A percentile compares a stretch with the other conserved stretches of the same genome.
Conservation (phyloP, 2,329 filamentous ascomycete genomes). For the Alternaria arborescens region DNA sequence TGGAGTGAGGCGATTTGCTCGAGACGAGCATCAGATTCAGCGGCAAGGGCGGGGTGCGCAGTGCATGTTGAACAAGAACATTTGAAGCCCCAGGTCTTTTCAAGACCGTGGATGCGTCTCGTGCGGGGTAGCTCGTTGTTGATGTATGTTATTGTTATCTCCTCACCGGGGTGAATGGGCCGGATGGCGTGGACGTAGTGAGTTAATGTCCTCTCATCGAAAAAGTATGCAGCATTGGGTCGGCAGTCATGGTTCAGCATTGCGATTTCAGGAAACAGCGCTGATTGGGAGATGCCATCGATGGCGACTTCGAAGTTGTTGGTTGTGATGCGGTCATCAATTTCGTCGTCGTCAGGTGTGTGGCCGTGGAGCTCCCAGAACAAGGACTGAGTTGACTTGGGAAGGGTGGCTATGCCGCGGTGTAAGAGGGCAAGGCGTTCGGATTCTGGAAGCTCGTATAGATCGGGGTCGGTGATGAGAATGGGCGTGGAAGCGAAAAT, state of each 20-base stretch:
- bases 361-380: conserved; percentile 47
- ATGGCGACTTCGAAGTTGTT: conserved; percentile 47
- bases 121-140: conserved; percentile 46
- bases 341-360: conserved; percentile 35
- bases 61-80: conserved; percentile 52
- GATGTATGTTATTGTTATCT: conserved; percentile 56
- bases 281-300: conserved; percentile 35
- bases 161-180: conserved; percentile 51
- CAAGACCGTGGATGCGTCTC: conserved; percentile 43
- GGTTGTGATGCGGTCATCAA: conserved; percentile 48
- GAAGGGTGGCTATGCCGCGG: conserved; percentile 39
- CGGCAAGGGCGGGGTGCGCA: conserved; percentile 33
- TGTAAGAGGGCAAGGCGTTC: conserved; percentile 41
- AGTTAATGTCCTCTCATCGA: conserved; percentile 49
- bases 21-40: conserved; percentile 48
- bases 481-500: conserved; percentile 47
- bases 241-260: conserved; percentile 51
- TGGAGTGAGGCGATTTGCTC: conserved; percentile 43
- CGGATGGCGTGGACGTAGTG: conserved; percentile 53
- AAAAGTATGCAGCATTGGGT: conserved; percentile 54
- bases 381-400: conserved; percentile 20
- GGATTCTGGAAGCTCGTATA: conserved; percentile 31
- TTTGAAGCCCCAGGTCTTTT: conserved; percentile 52
- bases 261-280: conserved; percentile 46
- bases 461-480: conserved; percentile 38